Percentiles rank a stretch among this genome's conserved stretches.
Evolutionary conservation across 2,329 filamentous ascomycete species (phyloP).

Genomic region (Monosporascus sp.): DNA sequence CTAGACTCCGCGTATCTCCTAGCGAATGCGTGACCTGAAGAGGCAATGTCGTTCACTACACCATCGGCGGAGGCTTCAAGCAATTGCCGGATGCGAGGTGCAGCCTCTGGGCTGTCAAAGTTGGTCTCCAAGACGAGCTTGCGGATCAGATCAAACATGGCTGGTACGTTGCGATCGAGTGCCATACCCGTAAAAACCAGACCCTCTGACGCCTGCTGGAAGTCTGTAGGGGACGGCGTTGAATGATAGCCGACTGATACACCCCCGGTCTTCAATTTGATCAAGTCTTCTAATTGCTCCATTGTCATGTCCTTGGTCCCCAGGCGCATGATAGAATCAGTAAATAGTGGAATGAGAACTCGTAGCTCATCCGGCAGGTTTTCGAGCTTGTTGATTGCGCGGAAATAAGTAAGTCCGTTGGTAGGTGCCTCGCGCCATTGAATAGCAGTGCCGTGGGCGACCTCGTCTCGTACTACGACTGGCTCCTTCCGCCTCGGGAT

Average conservation of each 20-base stretch:
- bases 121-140: constrained; percentile 81
- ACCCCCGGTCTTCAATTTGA: constrained; percentile 93
- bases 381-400: constrained; percentile 74
- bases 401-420: constrained; percentile 94
- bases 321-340: constrained; percentile 86
- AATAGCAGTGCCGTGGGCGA: constrained; percentile 59
- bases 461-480: constrained; percentile 56
- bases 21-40: constrained; percentile 82
- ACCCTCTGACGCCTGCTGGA: constrained; percentile 69
- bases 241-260: constrained; percentile 80
- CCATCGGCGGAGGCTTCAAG: constrained; percentile 83
- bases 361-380: constrained; percentile 80
- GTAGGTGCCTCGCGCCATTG: constrained; percentile 92
- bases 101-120: constrained; percentile 78
- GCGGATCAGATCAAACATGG: constrained; percentile 82
- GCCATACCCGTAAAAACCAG: constrained; percentile 81
- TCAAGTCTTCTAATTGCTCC: constrained; percentile 91
- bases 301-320: constrained; percentile 84
- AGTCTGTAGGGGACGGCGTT: constrained; percentile 69
- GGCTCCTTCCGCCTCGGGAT: constrained; percentile 74
- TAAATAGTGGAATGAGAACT: constrained; percentile 81
- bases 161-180: constrained; percentile 80
- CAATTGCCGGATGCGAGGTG: constrained; percentile 77
- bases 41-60: constrained; percentile 85
- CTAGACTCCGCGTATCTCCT: constrained; percentile 77